phyloP scores from a whole-genome alignment of 202 grass and related monocot genomes.

The Bolboschoenoplectus hybrid region DNA sequence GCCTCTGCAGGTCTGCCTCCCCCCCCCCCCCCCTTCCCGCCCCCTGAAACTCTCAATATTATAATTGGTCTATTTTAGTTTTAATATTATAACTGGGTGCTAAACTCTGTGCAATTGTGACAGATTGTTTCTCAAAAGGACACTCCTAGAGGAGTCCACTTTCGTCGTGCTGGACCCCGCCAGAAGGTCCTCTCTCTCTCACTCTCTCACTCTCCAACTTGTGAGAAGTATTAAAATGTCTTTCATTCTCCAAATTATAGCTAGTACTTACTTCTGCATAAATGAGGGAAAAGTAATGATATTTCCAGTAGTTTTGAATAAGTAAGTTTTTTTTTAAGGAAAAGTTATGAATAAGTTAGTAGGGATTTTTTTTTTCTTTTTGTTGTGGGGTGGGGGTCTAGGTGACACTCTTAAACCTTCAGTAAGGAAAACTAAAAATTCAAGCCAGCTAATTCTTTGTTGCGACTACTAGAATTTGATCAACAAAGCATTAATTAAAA shows the following conservation, averaged over 20 bases:
- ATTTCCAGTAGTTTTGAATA: not conserved
- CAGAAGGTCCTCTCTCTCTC: conserved; percentile 58
- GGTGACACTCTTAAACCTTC: not conserved
- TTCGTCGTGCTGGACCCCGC: conserved; percentile 84
- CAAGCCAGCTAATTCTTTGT: conserved; percentile 16
- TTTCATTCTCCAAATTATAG: not conserved
- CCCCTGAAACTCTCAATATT: not conserved
- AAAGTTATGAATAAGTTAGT: too few relatives aligned
- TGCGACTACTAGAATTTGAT: not conserved
- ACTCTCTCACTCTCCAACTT: too few relatives aligned
- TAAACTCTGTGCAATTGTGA: conserved; percentile 37
- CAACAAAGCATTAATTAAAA: not conserved
- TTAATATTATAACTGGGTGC: not conserved
- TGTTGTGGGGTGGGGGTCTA: not conserved
- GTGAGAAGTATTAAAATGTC: not conserved
- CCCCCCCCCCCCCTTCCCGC: not conserved
- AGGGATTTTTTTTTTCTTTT: not conserved
- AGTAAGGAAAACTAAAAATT: conserved; percentile 34
- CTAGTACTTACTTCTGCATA: not conserved
- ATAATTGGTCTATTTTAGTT: not conserved
- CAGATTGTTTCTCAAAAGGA: conserved; percentile 80
- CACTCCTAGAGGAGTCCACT: conserved; percentile 74
- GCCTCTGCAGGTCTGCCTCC: conserved; percentile 62
- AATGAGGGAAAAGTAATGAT: not conserved
- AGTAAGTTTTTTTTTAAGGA: too few relatives aligned